phyloP scores from a whole-genome alignment of 352 stramenopile species.

The Globisporangium apiculatum region DNA sequence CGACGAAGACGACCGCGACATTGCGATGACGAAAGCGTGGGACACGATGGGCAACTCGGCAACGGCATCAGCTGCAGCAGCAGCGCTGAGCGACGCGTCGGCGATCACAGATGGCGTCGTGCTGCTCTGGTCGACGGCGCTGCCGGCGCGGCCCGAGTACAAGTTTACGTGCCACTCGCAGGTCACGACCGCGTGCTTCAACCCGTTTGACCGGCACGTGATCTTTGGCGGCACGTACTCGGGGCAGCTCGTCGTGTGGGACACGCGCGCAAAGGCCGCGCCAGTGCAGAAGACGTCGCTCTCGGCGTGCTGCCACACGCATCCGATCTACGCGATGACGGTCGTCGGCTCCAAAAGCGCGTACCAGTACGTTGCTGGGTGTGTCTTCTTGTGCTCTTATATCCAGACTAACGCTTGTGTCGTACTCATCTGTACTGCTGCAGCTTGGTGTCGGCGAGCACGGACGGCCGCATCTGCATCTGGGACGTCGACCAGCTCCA shows the following conservation, averaged over 20 bases:
- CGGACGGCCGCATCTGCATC: slow-evolving; percentile 77
- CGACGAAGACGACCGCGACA: slow-evolving; percentile 65
- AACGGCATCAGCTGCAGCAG: slow-evolving; percentile 9
- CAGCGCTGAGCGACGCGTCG: slow-evolving; percentile 48
- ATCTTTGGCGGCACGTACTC: slow-evolving; percentile 84
- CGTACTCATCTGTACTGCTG: slow-evolving; percentile 3
- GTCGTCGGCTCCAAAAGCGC: slow-evolving; percentile 77
- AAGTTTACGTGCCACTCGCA: slow-evolving; percentile 85
- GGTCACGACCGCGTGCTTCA: slow-evolving; percentile 82
- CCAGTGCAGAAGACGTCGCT: slow-evolving; percentile 82
- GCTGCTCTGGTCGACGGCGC: slow-evolving; percentile 78
- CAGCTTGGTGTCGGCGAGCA: slow-evolving; percentile 81
- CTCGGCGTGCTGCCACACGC: slow-evolving; percentile 74
- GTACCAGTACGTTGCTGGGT: slow-evolving; percentile 49
- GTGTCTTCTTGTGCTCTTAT: not conserved
- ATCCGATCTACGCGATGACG: slow-evolving; percentile 84
- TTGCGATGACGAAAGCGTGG: slow-evolving; percentile 48
- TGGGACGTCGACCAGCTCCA: slow-evolving; percentile 85
- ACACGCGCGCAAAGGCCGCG: slow-evolving; percentile 72
- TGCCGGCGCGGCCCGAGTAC: slow-evolving; percentile 76
- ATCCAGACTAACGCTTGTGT: not conserved
- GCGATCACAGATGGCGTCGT: slow-evolving; percentile 72
- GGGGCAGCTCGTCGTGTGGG: slow-evolving; percentile 83
- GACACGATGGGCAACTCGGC: slow-evolving; percentile 58
- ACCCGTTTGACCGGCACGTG: slow-evolving; percentile 81